Base-by-base conservation (phyloP, 345 rosid species). In the Dipteronia dyeriana region DNA sequence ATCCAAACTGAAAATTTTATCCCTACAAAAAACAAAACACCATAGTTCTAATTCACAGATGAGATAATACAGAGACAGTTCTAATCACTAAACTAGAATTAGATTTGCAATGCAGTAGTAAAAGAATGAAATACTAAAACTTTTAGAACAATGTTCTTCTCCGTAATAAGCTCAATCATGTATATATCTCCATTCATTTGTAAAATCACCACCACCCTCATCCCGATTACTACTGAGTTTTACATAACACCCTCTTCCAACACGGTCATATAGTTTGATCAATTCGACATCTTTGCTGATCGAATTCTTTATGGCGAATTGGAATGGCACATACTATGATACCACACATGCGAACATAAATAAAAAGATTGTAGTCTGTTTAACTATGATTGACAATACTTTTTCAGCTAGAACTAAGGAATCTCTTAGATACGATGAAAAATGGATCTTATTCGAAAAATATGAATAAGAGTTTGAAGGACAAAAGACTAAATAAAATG, bases 191-290 rank as follows among this genome's bases (percentile, higher is more conserved):
- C 79, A 75, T 25, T 85, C 87, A 62, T 9, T 22, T 19, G 65
- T 5, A 64, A 19, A 5, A 5, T 38, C 11, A 22, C 54, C 45
- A 26, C 31, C 83, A 34, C 38, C 38, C 38, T 34, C 38, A 34
- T 5, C 38, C 38, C 6, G 6, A 4, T 34, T 34, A 34, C 38
- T 4, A 31, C 38, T 4, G 0, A 31, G 38, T 31, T 31, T 31
- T 31, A 31, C 4, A 31, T 31, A 22, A 9, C 86, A 75, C 23
- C 74, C 22, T 71, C 71, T 80, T 31, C 77, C 82, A 75, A 75
- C 78, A 47, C 76, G 70, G 54, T 66, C 66, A 71, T 78, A 43
- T 61, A 84, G 82, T 66, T 45, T 78, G 25, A 84, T 39, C 14
- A 13, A n/a, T 19, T 45, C 45, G 9, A 38, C 26, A 29, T 10